Evolutionary conservation across 257 asterid genomes (phyloP), one percentile per base, ranked within the genome.

Genomic region (Oldenlandia corymbosa): DNA sequence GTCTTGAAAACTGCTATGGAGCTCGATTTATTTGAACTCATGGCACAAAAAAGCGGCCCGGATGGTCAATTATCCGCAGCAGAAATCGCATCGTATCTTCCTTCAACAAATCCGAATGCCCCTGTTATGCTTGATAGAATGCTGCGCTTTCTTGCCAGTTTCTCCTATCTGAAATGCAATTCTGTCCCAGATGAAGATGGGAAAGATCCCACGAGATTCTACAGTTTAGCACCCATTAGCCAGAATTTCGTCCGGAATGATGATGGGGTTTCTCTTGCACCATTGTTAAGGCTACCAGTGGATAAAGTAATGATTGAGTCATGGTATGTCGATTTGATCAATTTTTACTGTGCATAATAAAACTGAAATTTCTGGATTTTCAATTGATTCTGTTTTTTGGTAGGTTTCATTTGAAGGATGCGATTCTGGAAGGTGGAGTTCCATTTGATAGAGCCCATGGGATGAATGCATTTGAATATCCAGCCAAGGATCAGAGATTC

Each of bases 391-490:
- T 37, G n/a, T n/a, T 10, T 24, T 37, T 18, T 20, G 18, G 7
- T 17, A 75, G 89, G 84, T 53, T 71, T 26, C 70, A 78, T 36
- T 27, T 84, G 2, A 77, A 73, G 65, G 84, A 84, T 56, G 75
- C 82, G 17, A 49, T 85, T 48, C 47, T 80, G 11, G 85, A 78
- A 0, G 88, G 92, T 8, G 83, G 76, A 24, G 32, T 27, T 3
- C 74, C 88, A 0, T 80, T 82, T 65, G 32, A 80, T 20, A 71
- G 50, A 63, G 85, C 77, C 0, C 17, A 80, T 42, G 88, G 83
- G 0, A 78, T 80, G 80, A 63, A 21, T 28, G 65, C 49, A 11
- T 80, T 82, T 13, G 83, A 74, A 23, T 79, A 85, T 37, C 11
- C 7, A 0, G 71, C 58, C 0, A 72, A 37, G 3, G 73, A 82